Conservation (phyloP, 768 basidiomycete species). For the Dacryopinax primogenitus region DNA sequence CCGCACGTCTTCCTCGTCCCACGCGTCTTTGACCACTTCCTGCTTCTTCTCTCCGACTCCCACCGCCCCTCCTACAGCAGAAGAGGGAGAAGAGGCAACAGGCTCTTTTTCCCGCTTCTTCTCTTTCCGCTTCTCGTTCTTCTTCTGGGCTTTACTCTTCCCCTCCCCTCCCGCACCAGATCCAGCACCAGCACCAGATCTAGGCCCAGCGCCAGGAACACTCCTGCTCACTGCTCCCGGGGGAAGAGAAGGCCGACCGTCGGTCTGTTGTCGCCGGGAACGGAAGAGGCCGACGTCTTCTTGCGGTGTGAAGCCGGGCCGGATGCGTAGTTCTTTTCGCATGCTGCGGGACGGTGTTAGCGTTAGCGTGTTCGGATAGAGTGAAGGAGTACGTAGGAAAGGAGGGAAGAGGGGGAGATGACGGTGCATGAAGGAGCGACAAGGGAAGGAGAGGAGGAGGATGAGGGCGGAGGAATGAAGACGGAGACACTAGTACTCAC, state of each 20-base stretch:
- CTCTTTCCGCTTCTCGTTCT: constrained; percentile 71
- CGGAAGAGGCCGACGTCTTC: constrained; percentile 85
- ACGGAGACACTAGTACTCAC: no score
- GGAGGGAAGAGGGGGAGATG: constrained; percentile 15
- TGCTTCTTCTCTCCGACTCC: constrained; percentile 19
- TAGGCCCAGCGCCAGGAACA: no score
- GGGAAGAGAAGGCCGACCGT: constrained; percentile 59
- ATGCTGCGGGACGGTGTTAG: constrained; percentile 35
- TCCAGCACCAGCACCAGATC: constrained; percentile 10
- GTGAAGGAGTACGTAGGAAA: constrained; percentile 11
- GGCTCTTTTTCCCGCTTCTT: constrained; percentile 33
- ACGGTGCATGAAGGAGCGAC: constrained; percentile 13
- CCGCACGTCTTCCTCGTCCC: constrained; percentile 18
- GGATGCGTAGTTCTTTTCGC: constrained; percentile 76
- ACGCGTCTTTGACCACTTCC: constrained; percentile 18
- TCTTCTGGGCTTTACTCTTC: constrained; percentile 43
- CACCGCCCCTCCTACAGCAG: constrained; percentile 21
- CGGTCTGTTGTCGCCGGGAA: constrained; percentile 57
- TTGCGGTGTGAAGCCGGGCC: constrained; percentile 88
- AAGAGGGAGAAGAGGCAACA: no score
- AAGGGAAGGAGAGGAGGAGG: background rate
- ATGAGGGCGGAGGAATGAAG: no score
- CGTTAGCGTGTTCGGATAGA: constrained; percentile 1
- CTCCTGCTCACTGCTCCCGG: constrained; percentile 22
- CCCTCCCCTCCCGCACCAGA: constrained; percentile 28